Conservation (phyloP, 306 rosid species). For the Leucaena leucocephala region DNA sequence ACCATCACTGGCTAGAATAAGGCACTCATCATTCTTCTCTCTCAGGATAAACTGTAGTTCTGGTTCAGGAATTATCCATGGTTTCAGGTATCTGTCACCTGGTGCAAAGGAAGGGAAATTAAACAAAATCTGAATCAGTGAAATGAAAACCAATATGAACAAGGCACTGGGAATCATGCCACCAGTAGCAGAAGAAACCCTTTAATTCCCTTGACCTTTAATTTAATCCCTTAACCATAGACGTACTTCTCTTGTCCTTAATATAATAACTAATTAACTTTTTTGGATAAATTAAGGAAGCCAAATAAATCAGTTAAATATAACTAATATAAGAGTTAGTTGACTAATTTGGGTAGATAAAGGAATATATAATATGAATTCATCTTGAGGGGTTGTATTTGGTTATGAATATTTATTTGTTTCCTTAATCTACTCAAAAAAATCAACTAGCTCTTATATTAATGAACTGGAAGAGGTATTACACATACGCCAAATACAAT, state of each 20-base stretch:
- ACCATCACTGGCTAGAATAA: constrained; percentile 79
- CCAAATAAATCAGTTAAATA: no score
- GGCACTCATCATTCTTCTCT: constrained; percentile 74
- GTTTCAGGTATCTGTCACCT: constrained; percentile 84
- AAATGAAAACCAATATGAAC: background rate
- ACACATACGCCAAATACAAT: background rate
- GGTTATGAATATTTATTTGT: no score
- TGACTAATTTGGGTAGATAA: no score
- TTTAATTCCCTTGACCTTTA: constrained; percentile 1
- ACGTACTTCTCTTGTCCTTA: no score
- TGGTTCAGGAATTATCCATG: constrained; percentile 82
- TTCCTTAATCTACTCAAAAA: no score
- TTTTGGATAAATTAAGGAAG: no score
- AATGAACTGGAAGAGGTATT: no score
- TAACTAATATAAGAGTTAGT: no score
- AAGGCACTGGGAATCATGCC: background rate
- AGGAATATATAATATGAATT: no score
- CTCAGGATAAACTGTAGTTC: constrained; percentile 57
- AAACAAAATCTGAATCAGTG: background rate
- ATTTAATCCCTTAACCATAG: background rate
- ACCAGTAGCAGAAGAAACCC: background rate
- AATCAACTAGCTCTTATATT: no score
- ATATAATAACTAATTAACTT: no score
- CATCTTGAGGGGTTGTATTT: no score
- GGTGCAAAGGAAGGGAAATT: constrained; percentile 28